A percentile compares a stretch with the other conserved stretches of the same genome.
Conservation (phyloP, 2,329 filamentous ascomycete genomes). For the Teratosphaeria pseudoeucalypti region DNA sequence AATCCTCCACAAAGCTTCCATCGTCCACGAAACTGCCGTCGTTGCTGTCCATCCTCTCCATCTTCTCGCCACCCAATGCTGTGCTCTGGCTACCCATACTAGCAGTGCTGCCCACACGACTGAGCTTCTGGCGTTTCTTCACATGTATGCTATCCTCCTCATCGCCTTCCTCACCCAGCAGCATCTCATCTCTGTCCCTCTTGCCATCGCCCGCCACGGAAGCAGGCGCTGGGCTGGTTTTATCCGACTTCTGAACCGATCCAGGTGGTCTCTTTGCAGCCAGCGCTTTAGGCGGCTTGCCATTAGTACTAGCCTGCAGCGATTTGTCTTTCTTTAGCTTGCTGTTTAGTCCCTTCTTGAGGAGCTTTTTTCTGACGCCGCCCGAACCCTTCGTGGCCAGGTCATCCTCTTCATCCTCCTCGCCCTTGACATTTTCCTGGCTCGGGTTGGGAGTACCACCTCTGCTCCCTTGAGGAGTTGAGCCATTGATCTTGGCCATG, state of each 20-base stretch:
- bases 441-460: conserved; percentile 24
- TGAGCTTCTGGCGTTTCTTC: conserved; percentile 29
- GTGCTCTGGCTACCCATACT: conserved; percentile 20
- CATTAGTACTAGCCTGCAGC: conserved; percentile 9
- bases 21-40: conserved; percentile 28
- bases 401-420: conserved; percentile 21
- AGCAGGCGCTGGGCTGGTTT: conserved; percentile 11
- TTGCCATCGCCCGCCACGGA: conserved; percentile 12
- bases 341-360: conserved; percentile 32
- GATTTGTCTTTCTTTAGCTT: conserved; percentile 36
- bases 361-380: conserved; percentile 26
- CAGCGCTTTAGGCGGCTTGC: conserved; percentile 22
- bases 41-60: conserved; percentile 24
- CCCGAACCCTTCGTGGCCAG: conserved; percentile 13
- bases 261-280: conserved; percentile 16
- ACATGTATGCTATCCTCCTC: conserved; percentile 23
- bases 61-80: conserved; percentile 11
- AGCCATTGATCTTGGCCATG: conserved; percentile 34
- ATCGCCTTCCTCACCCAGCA: conserved; percentile 11
- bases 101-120: conserved; percentile 24
- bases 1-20: conserved; percentile 21
- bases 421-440: conserved; percentile 15
- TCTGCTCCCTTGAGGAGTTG: conserved; percentile 22
- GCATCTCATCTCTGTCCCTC: conserved; percentile 24
- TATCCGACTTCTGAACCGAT: conserved; percentile 1